Conservation (phyloP, 2,329 filamentous ascomycete genomes). For the Botrytis cinerea region DNA sequence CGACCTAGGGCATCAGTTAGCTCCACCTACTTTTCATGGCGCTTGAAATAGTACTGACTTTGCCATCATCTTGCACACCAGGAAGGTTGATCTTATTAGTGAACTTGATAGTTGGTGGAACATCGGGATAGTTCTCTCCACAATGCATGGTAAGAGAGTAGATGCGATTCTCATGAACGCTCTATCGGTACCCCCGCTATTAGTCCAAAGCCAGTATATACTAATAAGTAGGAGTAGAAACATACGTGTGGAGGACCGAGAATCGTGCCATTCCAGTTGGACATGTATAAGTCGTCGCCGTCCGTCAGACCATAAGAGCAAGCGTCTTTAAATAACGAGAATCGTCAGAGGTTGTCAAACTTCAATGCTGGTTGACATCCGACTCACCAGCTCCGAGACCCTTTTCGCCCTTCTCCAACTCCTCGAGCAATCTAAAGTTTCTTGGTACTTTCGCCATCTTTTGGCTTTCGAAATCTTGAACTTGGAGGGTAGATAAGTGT, state of each 20-base stretch:
- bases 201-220: constrained; percentile 12
- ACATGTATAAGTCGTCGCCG: constrained; percentile 93
- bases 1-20: constrained; percentile 58
- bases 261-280: constrained; percentile 98
- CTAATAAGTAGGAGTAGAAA: constrained; percentile 29
- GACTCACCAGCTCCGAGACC: constrained; percentile 81
- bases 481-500: neutral
- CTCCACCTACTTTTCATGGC: neutral
- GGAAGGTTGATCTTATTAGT: constrained; percentile 95
- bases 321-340: constrained; percentile 62
- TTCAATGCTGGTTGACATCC: constrained; percentile 8
- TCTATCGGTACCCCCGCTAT: constrained; percentile 52
- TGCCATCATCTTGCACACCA: constrained; percentile 78
- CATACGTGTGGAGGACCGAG: constrained; percentile 92
- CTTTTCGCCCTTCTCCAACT: constrained; percentile 99
- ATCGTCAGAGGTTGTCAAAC: neutral
- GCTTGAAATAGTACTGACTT: constrained; percentile 50
- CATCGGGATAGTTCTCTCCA: constrained; percentile 83
- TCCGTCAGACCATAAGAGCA: constrained; percentile 97
- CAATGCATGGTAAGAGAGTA: constrained; percentile 98
- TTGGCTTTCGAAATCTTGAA: constrained; percentile 12
- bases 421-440: constrained; percentile 94
- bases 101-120: constrained; percentile 87
- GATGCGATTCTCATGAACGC: constrained; percentile 97
- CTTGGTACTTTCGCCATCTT: constrained; percentile 75